Conservation (phyloP, 805 yeast species). For the Saturnispora halmiae region DNA sequence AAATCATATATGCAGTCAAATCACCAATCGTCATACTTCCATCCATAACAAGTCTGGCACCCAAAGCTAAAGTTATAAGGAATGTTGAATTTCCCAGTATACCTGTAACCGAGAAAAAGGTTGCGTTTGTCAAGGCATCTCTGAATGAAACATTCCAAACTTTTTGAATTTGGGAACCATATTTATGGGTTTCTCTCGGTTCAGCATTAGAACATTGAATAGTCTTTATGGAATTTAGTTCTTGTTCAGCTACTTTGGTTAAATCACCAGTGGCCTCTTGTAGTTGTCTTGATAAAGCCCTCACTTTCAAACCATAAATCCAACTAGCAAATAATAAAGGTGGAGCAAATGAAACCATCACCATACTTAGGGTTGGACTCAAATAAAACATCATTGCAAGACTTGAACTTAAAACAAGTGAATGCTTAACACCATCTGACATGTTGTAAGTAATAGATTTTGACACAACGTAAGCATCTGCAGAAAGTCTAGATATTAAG, state of each 20-base stretch:
- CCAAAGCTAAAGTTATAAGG: constrained; percentile 65
- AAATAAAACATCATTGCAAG: constrained; percentile 85
- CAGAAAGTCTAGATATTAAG: constrained; percentile 74
- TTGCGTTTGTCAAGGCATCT: constrained; percentile 75
- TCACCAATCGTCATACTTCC: constrained; percentile 83
- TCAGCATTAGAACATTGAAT: constrained; percentile 92
- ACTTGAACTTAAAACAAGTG: constrained; percentile 75
- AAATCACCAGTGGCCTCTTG: constrained; percentile 82
- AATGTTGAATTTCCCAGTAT: constrained; percentile 76
- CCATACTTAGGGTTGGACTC: constrained; percentile 67
- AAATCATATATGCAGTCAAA: constrained; percentile 86
- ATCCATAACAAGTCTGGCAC: constrained; percentile 65
- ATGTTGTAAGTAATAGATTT: constrained; percentile 80
- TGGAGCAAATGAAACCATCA: constrained; percentile 74
- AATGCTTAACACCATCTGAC: constrained; percentile 81
- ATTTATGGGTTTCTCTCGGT: constrained; percentile 62
- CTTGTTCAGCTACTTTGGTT: constrained; percentile 88
- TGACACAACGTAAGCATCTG: constrained; percentile 85
- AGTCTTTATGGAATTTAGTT: constrained; percentile 73
- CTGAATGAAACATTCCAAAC: constrained; percentile 63
- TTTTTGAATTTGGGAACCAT: constrained; percentile 60
- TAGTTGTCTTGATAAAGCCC: constrained; percentile 62
- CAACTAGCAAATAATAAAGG: constrained; percentile 76
- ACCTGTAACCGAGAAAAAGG: constrained; percentile 73
- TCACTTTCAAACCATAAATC: constrained; percentile 72